These are phyloP conservation scores for Henningerozyma blattae DNA, from an alignment of 805 yeast genomes.

Conservation along the genomic window DNA sequence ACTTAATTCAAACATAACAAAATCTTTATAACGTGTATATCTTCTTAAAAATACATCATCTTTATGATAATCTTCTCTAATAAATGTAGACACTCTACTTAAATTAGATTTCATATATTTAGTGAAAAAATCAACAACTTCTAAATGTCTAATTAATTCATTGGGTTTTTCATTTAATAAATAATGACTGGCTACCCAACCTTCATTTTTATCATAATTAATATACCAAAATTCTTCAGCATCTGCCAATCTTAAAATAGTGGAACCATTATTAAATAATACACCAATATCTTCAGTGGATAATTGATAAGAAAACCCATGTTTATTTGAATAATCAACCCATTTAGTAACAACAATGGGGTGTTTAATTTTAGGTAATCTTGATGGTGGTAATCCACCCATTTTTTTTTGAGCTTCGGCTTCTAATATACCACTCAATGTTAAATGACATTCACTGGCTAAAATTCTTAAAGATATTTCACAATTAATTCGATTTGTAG, in stretches of 20 bases:
- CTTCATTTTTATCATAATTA: constrained; percentile 31
- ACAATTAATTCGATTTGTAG: constrained; percentile 26
- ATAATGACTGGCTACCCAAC: constrained; percentile 39
- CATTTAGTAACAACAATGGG: constrained; percentile 79
- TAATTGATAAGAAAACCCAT: constrained; percentile 87
- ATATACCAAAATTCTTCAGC: constrained; percentile 51
- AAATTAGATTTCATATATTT: constrained; percentile 81
- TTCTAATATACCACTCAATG: constrained; percentile 33
- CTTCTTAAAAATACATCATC: constrained; percentile 65
- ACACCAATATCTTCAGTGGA: constrained; percentile 85
- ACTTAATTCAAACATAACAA: constrained; percentile 80
- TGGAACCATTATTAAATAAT: constrained; percentile 70
- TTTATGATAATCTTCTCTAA: constrained; percentile 36
- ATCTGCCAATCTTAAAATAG: constrained; percentile 55
- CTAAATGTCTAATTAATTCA: constrained; percentile 51
- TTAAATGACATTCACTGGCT: constrained; percentile 34
- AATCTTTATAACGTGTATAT: constrained; percentile 62
- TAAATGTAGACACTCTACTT: constrained; percentile 44
- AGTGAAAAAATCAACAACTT: constrained; percentile 71
- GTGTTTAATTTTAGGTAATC: constrained; percentile 26
- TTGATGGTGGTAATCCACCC: constrained; percentile 24
- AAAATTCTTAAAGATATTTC: constrained; percentile 28
- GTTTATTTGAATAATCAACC: constrained; percentile 96
- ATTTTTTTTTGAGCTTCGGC: constrained; percentile 35
- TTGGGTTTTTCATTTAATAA: constrained; percentile 30